Base-by-base conservation (phyloP, 1,284 basidiomycete species). In the Ceratobasidium sp. region DNA sequence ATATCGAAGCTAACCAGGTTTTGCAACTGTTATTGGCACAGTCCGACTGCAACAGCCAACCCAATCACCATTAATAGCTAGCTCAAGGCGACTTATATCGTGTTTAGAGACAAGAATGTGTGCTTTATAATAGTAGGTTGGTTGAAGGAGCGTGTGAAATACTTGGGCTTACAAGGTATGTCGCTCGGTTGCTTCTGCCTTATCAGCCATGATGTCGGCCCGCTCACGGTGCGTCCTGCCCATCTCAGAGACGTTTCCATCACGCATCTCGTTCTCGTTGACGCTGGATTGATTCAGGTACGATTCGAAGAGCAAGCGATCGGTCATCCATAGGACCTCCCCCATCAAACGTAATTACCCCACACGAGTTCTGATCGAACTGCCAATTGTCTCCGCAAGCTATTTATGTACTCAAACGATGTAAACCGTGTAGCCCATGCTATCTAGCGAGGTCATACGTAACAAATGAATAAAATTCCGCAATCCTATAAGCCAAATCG, bases 31-130 rank as follows among this genome's bases (percentile, higher is more conserved):
- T 89, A 89, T 81, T 84, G 86, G 81, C 91, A 91, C 82, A 94
- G 95, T 79, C 84, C 86, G 0, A 84, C 85, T 20, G 93, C 94
- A 5, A 96, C 93, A 0, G 83, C 84, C 13, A 87, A 90, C 10
- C 84, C 90, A 2, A 93, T 96, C 80, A 94, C 92, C 0, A 83
- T 85, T 0, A 91, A 93, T 78, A 88, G 90, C 3, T 96, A 93
- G 93, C 93, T 95, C 87, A 94, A 93, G 87, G 96, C 94, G 0
- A 94, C 94, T 1, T 94, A 96, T 83, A 89, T 95, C 64, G 91
- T 88, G 0, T 84, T 88, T 13, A 83, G 88, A 6, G 92, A 94
- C 80, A 80, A 84, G 2, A 90, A 94, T 1, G 94, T 93, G 0
- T 91, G 85, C 80, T 91, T 88, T 80, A 88, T 85, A 65, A 90